These are phyloP conservation scores for Cnidoscolus chayamansa DNA, from an alignment of 441 rosid species.

Conservation along the genomic window DNA sequence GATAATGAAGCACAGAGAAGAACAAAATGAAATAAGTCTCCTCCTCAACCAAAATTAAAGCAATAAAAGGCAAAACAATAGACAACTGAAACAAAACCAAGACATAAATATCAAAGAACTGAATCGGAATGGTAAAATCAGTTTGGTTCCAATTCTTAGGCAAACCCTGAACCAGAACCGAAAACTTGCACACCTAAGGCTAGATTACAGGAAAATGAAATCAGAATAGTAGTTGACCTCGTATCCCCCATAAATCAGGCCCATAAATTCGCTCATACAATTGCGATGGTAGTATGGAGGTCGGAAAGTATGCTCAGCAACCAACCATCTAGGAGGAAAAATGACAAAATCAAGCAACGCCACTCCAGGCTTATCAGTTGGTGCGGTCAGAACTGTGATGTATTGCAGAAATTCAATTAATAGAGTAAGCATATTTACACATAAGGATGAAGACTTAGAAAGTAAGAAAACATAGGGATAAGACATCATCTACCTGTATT, in stretches of 20 bases:
- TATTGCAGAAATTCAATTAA: slow-evolving; percentile 17
- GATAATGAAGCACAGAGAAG: slow-evolving; percentile 11
- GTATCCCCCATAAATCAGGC: slow-evolving; percentile 82
- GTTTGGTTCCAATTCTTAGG: too few species aligned
- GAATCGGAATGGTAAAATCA: too few species aligned
- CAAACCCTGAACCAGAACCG: too few species aligned
- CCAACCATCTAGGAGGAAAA: slow-evolving; percentile 95
- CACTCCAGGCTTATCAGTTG: slow-evolving; percentile 95
- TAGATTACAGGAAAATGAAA: neutral
- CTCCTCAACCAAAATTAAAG: too few species aligned
- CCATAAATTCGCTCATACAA: slow-evolving; percentile 99
- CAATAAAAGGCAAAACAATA: too few species aligned
- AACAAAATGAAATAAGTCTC: neutral
- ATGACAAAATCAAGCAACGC: slow-evolving; percentile 92
- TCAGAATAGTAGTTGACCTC: slow-evolving; percentile 48
- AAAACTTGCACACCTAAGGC: neutral
- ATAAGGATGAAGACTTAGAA: neutral
- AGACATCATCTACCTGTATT: slow-evolving; percentile 59
- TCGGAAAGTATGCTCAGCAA: slow-evolving; percentile 91
- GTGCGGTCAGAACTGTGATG: slow-evolving; percentile 84
- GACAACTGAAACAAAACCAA: too few species aligned
- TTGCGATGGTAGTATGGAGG: slow-evolving; percentile 97
- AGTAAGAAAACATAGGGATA: neutral
- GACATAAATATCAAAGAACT: too few species aligned
- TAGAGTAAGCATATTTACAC: slow-evolving; percentile 14